Conservation (phyloP, 495 filamentous ascomycete species). For the Daldinia loculata region DNA sequence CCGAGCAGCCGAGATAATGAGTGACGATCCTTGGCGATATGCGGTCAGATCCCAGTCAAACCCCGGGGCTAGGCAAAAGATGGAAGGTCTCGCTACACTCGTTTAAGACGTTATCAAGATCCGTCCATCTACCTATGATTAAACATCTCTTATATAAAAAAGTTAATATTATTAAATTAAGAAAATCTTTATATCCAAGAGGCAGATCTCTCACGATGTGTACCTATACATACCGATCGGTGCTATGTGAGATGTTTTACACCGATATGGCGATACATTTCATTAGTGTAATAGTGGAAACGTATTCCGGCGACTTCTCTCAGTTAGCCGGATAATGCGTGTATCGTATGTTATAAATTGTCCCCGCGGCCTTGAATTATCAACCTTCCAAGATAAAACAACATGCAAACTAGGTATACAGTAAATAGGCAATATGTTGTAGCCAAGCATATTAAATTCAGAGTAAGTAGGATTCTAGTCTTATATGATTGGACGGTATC, state of each 20-base stretch:
- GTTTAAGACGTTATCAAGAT: neutral
- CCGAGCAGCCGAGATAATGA: conserved; percentile 20
- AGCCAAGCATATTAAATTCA: too few species aligned
- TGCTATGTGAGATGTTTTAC: neutral
- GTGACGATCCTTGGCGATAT: conserved; percentile 34
- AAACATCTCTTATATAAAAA: neutral
- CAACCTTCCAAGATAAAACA: neutral
- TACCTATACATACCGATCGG: neutral
- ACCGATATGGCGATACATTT: neutral
- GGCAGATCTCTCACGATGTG: neutral
- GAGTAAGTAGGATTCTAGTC: too few species aligned
- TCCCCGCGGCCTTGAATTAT: neutral
- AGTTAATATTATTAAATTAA: neutral
- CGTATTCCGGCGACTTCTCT: neutral
- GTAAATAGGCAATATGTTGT: too few species aligned
- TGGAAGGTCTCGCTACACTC: conserved; percentile 21
- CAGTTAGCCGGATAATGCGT: neutral
- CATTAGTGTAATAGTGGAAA: neutral
- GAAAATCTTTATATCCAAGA: neutral
- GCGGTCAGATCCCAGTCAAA: conserved; percentile 3
- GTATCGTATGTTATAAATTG: neutral
- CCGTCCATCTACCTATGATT: neutral
- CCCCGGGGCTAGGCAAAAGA: conserved; percentile 31
- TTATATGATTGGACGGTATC: too few species aligned
- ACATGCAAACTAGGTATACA: too few species aligned